phyloP scores from a whole-genome alignment of 108 stramenopile genomes.

The Discostella pseudostelligera region DNA sequence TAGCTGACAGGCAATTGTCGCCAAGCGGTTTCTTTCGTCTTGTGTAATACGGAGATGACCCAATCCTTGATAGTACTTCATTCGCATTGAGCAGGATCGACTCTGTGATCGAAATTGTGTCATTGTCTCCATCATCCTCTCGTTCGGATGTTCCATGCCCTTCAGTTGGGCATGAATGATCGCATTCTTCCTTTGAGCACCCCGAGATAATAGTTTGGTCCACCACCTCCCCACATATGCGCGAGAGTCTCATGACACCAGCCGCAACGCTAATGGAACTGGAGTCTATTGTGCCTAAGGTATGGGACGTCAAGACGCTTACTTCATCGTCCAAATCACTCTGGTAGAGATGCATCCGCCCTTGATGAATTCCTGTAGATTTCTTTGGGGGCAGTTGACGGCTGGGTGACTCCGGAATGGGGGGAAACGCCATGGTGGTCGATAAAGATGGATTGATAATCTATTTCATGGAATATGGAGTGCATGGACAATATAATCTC shows the following conservation, averaged over 20 bases:
- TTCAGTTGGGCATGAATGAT: not conserved
- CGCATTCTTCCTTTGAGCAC: not conserved
- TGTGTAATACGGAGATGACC: slow-evolving; percentile 3
- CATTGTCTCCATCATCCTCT: slow-evolving; percentile 4
- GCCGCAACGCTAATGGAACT: not conserved
- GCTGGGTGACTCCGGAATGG: slow-evolving; percentile 3
- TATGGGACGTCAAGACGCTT: slow-evolving; percentile 19
- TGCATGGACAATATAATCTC: too few species aligned
- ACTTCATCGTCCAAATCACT: slow-evolving; percentile 14
- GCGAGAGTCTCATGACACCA: slow-evolving; percentile 8
- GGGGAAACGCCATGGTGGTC: slow-evolving; percentile 1
- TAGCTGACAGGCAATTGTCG: too few species aligned
- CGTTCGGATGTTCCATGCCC: not conserved
- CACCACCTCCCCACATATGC: slow-evolving; percentile 17
- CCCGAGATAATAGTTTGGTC: not conserved
- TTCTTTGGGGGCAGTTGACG: not conserved
- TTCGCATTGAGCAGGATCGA: slow-evolving; percentile 19
- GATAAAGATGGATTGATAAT: not conserved
- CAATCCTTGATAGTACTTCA: slow-evolving; percentile 8
- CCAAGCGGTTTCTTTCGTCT: not conserved
- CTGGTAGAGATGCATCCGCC: slow-evolving; percentile 13
- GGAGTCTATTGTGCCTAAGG: slow-evolving; percentile 7
- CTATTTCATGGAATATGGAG: too few species aligned
- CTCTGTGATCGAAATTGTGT: slow-evolving; percentile 15
- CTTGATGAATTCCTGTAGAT: slow-evolving; percentile 2